Evolutionary conservation across 768 basidiomycete species (phyloP).

Genomic region (Boletellus emodensis): DNA sequence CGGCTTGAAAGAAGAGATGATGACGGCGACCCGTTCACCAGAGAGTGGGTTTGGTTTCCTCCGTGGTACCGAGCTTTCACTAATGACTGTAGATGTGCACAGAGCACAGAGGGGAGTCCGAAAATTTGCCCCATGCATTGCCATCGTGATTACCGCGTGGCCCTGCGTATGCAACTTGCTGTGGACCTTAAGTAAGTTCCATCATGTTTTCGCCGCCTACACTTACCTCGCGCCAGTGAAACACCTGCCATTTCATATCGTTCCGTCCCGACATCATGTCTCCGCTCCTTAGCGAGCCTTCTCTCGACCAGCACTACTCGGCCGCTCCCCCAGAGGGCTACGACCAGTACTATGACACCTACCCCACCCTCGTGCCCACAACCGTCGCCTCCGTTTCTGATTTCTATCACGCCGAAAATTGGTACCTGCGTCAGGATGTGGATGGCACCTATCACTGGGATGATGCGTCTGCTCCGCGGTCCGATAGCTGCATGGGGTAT

Average conservation of each 20-base stretch:
- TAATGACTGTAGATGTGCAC: too few species aligned
- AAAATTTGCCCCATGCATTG: too few species aligned
- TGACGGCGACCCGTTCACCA: too few species aligned
- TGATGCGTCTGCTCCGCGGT: conserved; percentile 22
- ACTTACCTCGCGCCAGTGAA: background rate
- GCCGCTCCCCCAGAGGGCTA: conserved; percentile 6
- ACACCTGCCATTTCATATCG: conserved; percentile 23
- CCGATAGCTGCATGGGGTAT: conserved; percentile 23
- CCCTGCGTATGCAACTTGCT: too few species aligned
- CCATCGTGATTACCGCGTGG: too few species aligned
- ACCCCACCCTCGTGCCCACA: conserved; percentile 15
- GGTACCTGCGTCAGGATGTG: conserved; percentile 26
- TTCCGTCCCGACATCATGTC: conserved; percentile 24
- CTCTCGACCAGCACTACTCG: conserved; percentile 18
- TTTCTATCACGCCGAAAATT: conserved; percentile 26
- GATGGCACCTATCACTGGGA: conserved; percentile 27
- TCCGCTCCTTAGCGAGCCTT: conserved; percentile 19
- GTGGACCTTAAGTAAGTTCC: too few species aligned
- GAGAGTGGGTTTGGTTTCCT: too few species aligned
- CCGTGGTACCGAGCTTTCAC: too few species aligned
- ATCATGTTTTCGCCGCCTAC: too few species aligned
- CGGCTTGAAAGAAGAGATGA: too few species aligned
- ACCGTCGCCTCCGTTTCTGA: conserved; percentile 13
- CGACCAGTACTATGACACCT: conserved; percentile 25
- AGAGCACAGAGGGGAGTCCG: too few species aligned